These are phyloP conservation scores for Tylopilus felleus DNA, from an alignment of 768 basidiomycete genomes.

Conservation along the genomic window DNA sequence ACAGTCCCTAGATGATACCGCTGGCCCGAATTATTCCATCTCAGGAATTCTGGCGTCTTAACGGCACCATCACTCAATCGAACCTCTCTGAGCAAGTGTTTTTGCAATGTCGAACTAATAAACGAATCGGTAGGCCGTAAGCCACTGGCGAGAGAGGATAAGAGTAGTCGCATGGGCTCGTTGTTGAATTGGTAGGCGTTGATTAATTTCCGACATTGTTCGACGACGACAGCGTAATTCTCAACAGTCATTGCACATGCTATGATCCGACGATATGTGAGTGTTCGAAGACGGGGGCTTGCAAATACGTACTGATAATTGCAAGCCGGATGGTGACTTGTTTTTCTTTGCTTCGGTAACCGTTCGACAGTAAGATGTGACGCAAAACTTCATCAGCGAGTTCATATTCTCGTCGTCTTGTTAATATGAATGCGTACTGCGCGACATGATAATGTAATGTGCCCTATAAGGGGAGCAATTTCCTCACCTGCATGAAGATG, in stretches of 20 bases:
- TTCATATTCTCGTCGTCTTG: slow-evolving; percentile 58
- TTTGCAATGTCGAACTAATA: slow-evolving; percentile 75
- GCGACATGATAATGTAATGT: not conserved
- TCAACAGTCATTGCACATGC: slow-evolving; percentile 69
- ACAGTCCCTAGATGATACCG: slow-evolving; percentile 48
- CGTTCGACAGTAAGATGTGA: slow-evolving; percentile 72
- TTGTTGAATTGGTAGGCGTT: slow-evolving; percentile 81
- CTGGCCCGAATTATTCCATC: slow-evolving; percentile 58
- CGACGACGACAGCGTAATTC: slow-evolving; percentile 57
- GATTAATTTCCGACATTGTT: slow-evolving; percentile 75
- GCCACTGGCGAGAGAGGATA: slow-evolving; percentile 71
- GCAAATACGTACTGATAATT: slow-evolving; percentile 54
- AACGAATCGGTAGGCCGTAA: slow-evolving; percentile 69
- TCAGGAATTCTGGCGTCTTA: slow-evolving; percentile 55
- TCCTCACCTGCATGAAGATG: slow-evolving; percentile 75
- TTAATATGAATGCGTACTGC: slow-evolving; percentile 75
- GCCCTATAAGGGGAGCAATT: not conserved
- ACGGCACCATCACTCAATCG: slow-evolving; percentile 64
- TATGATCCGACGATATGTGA: slow-evolving; percentile 28
- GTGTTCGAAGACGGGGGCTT: not conserved
- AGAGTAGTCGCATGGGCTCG: slow-evolving; percentile 75
- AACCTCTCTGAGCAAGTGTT: slow-evolving; percentile 80
- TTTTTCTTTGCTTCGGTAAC: slow-evolving; percentile 56
- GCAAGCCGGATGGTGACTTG: slow-evolving; percentile 76
- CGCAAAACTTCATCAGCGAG: slow-evolving; percentile 71